Evolutionary conservation across 169 alveolate species (phyloP), one percentile per base, ranked within the genome.

Genomic region (Plasmodium gallinaceum): DNA sequence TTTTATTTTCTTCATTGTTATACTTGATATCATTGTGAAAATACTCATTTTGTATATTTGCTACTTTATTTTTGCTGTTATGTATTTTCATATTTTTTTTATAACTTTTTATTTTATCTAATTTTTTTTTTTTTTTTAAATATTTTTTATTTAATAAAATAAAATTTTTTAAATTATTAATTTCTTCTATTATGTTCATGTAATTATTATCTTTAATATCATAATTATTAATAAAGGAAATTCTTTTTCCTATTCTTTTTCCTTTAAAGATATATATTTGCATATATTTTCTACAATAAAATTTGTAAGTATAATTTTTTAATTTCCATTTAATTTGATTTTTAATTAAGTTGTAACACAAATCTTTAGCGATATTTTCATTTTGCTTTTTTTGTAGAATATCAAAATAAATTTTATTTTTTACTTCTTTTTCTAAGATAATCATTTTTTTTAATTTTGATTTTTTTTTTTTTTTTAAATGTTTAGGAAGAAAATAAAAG

Each of bases 391-490:
- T 60, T 70, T 60, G 32, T 16, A 66, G 8, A 22, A 80, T 7
- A 16, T 66, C 90, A 10, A 52, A 24, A 46, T 68, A 80, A 14
- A 80, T 58, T 14, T 54, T 20, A 1, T 80, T 60, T 60, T 62
- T 80, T n/a, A 60, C 45, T 80, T 80, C 68, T 52, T 80, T 80
- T 62, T 80, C 90, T 57, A 80, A 61, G 14, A 80, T 45, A 26
- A 80, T 80, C 14, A 68, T 45, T 57, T 16, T 80, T 71, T 80
- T 43, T 16, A 26, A 20, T 57, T 80, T 80, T 14, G 71, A 24
- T 80, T 54, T 80, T 80, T 80, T 80, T 80, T 80, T 80, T 32
- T 32, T 70, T 57, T 71, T 39, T 22, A 80, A 80, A 0, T 54
- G 32, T 42, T 80, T 80, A 5, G 90, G 90, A 52, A 80, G 68